Evolutionary conservation across 2,329 filamentous ascomycete species (phyloP), one percentile per base, ranked within the genome.

Genomic region (Ophiostoma montium): DNA sequence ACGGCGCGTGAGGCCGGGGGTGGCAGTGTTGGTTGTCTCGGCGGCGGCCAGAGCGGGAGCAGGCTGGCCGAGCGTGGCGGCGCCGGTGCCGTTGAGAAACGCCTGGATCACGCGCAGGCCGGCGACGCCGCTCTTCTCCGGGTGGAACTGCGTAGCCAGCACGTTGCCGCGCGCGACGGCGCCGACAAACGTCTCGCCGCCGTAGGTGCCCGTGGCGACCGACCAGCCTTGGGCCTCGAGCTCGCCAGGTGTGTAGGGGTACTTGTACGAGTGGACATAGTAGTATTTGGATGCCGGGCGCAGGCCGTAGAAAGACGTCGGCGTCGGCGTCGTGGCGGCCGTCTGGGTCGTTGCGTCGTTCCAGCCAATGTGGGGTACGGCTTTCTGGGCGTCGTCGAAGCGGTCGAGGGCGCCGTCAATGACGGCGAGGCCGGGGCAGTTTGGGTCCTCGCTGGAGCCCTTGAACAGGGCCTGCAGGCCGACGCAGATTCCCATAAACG

Each of bases 361-460:
- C 92, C 92, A 98, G 49, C 92, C 92, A 64, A 98, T 98, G 67
- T 98, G 94, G 35, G 92, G 92, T n/a, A 98, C 94, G 35, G 88
- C 82, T 68, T 96, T 96, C 59, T 76, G 70, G 31, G 66, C 64
- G 62, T 86, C 79, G 61, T 86, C 70, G 67, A 98, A 98, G 53
- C 82, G 81, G 61, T 78, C 72, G 55, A 98, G 75, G 11, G 68
- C 70, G 35, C 76, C 77, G 41, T 82, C 79, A 53, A 96, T 80
- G 27, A 94, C 42, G 5, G 82, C 84, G 44, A 98, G 70, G 1
- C 92, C 92, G 2, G 79, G 67, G 13, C 86, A 80, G 16, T 71
- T 65, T 0, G 80, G 69, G 55, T 86, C 82, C 64, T 98, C 92
- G 36, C 79, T 77, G 0, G 92, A 96, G 9, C 84, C 84, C 56